These are phyloP conservation scores for Candida anglica DNA, from an alignment of 805 yeast genomes.

Conservation along the genomic window DNA sequence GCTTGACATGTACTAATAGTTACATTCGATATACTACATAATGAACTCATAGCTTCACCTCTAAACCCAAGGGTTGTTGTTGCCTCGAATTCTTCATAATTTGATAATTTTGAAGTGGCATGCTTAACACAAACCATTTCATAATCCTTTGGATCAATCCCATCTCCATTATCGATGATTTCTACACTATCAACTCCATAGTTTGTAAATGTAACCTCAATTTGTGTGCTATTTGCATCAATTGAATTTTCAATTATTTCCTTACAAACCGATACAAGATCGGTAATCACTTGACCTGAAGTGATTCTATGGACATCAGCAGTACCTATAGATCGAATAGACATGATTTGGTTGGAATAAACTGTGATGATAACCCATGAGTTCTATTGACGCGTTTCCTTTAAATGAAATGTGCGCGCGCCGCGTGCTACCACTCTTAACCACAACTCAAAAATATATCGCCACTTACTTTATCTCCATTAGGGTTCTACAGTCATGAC, in stretches of 20 bases:
- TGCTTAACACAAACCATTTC: conserved; percentile 54
- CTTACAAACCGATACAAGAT: conserved; percentile 71
- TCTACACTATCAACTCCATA: conserved; percentile 73
- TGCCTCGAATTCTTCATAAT: conserved; percentile 49
- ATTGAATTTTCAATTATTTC: conserved; percentile 84
- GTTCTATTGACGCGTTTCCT: background rate
- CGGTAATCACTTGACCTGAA: conserved; percentile 90
- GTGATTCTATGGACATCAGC: conserved; percentile 72
- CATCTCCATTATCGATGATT: conserved; percentile 64
- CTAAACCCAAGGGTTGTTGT: conserved; percentile 62
- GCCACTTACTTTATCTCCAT: background rate
- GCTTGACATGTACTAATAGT: conserved; percentile 47
- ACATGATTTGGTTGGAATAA: background rate
- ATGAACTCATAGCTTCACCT: conserved; percentile 76
- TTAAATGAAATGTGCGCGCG: background rate
- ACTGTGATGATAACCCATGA: background rate
- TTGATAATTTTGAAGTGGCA: conserved; percentile 60
- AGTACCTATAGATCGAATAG: background rate
- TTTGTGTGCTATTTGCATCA: conserved; percentile 68
- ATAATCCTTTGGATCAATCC: conserved; percentile 53
- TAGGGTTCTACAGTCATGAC: background rate
- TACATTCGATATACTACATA: conserved; percentile 54
- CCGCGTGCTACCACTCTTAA: background rate
- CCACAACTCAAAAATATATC: background rate
- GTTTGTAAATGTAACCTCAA: conserved; percentile 66